Percentiles rank a stretch among this genome's conserved stretches.
phyloP scores from a whole-genome alignment of 495 filamentous ascomycete genomes.

The Hypoxylon subgilvum region DNA sequence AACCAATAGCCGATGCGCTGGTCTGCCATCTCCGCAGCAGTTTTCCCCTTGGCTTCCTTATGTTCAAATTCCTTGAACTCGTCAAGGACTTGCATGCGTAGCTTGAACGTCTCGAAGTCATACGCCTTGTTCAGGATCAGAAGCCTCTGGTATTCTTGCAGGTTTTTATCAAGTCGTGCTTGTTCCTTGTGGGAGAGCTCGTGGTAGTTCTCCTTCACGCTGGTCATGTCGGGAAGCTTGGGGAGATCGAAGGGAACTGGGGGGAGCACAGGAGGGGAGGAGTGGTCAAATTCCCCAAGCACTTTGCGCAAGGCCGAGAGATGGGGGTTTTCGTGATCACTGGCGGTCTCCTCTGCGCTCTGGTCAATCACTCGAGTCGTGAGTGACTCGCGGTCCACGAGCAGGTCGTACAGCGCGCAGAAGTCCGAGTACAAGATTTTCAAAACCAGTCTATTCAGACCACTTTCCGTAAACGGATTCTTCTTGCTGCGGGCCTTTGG shows the following conservation, averaged over 20 bases:
- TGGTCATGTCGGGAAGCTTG: constrained; percentile 70
- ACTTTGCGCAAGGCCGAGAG: constrained; percentile 69
- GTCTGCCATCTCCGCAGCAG: constrained; percentile 73
- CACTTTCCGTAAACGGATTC: constrained; percentile 82
- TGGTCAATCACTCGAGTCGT: constrained; percentile 65
- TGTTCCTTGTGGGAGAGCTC: constrained; percentile 72
- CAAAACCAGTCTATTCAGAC: constrained; percentile 83
- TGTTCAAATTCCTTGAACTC: constrained; percentile 84
- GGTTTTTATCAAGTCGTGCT: constrained; percentile 64
- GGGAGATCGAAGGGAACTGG: constrained; percentile 92
- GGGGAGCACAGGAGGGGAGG: constrained; percentile 84
- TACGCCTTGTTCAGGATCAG: constrained; percentile 75
- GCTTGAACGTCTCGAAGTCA: constrained; percentile 69
- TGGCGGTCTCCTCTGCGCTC: constrained; percentile 42
- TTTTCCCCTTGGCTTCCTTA: constrained; percentile 73
- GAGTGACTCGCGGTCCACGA: constrained; percentile 75
- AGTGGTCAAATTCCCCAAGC: constrained; percentile 84
- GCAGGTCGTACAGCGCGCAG: constrained; percentile 82
- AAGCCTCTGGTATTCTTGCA: constrained; percentile 79
- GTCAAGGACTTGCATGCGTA: constrained; percentile 70
- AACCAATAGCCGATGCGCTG: constrained; percentile 89
- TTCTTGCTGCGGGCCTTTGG: constrained; percentile 91
- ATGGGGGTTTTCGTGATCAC: constrained; percentile 50
- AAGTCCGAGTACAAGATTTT: constrained; percentile 85
- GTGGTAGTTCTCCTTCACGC: constrained; percentile 65